A percentile compares a stretch with the other conserved stretches of the same genome.
phyloP scores from a whole-genome alignment of 441 rosid species.

The Syzygium malaccense region DNA sequence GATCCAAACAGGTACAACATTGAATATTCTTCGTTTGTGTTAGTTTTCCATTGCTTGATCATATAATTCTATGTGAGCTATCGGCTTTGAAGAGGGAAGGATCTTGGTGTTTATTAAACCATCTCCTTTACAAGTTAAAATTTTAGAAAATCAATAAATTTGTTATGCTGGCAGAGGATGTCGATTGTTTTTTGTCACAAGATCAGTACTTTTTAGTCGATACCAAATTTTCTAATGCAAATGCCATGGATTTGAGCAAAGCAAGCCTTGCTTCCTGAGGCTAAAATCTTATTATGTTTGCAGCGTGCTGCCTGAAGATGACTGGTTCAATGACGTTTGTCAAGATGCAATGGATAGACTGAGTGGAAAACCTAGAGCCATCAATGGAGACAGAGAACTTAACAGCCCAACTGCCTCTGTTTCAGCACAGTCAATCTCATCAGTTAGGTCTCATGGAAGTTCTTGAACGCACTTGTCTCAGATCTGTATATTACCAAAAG shows the following conservation, averaged over 20 bases:
- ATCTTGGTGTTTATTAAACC: not conserved
- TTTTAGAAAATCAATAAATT: not conserved
- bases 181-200: not conserved
- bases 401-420: conserved; percentile 96
- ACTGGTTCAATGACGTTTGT: conserved; percentile 85
- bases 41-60: not conserved
- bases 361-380: conserved; percentile 73
- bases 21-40: not conserved
- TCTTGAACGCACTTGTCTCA: conserved; percentile 18
- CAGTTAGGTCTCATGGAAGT: conserved; percentile 90
- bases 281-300: conserved; percentile 2
- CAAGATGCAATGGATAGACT: conserved; percentile 75
- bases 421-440: conserved; percentile 94
- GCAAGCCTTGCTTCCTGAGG: not conserved
- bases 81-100: not conserved
- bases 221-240: not conserved
- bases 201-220: not conserved
- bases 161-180: not conserved
- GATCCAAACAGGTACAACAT: conserved; percentile 77
- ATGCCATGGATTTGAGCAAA: not conserved
- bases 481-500: conserved; percentile 28
- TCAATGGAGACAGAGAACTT: conserved; percentile 59
- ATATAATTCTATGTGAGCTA: not conserved
- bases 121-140: not conserved
- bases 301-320: conserved; percentile 87